phyloP scores from a whole-genome alignment of 495 filamentous ascomycete species.

The Lasiosphaeria hispida region DNA sequence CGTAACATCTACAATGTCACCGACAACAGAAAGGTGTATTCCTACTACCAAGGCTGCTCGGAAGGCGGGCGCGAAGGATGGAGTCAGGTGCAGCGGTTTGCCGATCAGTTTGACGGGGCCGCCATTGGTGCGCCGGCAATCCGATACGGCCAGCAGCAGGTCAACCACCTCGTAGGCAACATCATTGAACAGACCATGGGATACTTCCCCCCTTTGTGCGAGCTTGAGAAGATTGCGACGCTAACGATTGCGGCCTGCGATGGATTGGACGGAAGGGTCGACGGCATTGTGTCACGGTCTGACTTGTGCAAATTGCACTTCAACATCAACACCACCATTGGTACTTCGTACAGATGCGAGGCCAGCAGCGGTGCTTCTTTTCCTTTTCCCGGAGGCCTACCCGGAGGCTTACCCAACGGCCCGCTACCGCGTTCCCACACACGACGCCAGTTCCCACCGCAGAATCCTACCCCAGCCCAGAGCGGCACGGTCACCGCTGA shows the following conservation, averaged over 20 bases:
- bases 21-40: constrained; percentile 39
- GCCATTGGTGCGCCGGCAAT: constrained; percentile 54
- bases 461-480: constrained; percentile 34
- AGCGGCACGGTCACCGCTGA: constrained; percentile 45
- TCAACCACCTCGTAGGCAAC: constrained; percentile 46
- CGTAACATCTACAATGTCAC: constrained; percentile 35
- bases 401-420: no score
- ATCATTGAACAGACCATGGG: constrained; percentile 46
- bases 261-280: constrained; percentile 49
- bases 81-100: constrained; percentile 55
- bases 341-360: constrained; percentile 50
- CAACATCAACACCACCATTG: constrained; percentile 44
- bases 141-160: constrained; percentile 52
- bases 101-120: constrained; percentile 50
- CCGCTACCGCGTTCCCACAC: no score
- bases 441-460: background rate
- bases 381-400: no score
- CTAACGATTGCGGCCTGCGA: constrained; percentile 53
- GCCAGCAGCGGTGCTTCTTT: constrained; percentile 17
- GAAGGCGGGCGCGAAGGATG: constrained; percentile 52
- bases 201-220: constrained; percentile 55
- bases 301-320: constrained; percentile 52
- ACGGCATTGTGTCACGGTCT: constrained; percentile 52
- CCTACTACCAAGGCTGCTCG: constrained; percentile 55
- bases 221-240: constrained; percentile 53